Evolutionary conservation across 2,329 filamentous ascomycete species (phyloP).

Genomic region (Eutypella sp.): DNA sequence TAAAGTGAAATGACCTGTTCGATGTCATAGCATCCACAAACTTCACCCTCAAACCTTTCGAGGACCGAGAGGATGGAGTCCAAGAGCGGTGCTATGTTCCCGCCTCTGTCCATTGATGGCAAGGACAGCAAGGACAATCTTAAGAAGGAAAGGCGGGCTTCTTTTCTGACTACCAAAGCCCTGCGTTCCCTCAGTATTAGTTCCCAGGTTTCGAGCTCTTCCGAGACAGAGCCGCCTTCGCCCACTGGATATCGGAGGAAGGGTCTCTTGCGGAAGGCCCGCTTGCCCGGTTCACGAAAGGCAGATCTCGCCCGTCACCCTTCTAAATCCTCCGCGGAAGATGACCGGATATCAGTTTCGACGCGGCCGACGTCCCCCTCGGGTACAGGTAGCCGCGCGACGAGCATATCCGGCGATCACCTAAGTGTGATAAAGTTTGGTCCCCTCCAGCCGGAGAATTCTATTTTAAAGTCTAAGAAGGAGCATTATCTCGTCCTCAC

Average conservation of each 20-base stretch:
- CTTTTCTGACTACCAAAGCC: constrained; percentile 26
- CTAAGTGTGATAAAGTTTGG: constrained; percentile 36
- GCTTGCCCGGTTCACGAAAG: constrained; percentile 15
- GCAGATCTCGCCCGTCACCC: constrained; percentile 22
- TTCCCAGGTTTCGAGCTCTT: constrained; percentile 24
- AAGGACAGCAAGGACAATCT: constrained; percentile 13
- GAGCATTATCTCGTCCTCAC: constrained; percentile 48
- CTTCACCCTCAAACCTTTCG: constrained; percentile 2
- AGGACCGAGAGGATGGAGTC: constrained; percentile 19
- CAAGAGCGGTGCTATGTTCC: constrained; percentile 13
- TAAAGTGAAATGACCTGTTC: constrained; percentile 1
- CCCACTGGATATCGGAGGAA: constrained; percentile 14
- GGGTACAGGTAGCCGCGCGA: constrained; percentile 19
- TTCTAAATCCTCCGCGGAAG: constrained; percentile 26
- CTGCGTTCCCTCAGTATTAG: constrained; percentile 27
- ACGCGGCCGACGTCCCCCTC: constrained; percentile 27
- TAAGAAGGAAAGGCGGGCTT: constrained; percentile 22
- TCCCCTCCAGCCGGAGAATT: constrained; percentile 44
- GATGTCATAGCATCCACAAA: constrained; percentile 2
- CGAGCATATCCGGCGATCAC: constrained; percentile 24
- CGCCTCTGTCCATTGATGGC: constrained; percentile 16
- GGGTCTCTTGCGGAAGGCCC: constrained; percentile 19
- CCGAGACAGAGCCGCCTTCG: constrained; percentile 19
- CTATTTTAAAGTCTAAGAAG: constrained; percentile 43
- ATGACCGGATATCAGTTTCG: constrained; percentile 22